Evolutionary conservation across 306 rosid genomes (phyloP), one percentile per base, ranked within the genome.

Genomic region (Cucurbita moschata): DNA sequence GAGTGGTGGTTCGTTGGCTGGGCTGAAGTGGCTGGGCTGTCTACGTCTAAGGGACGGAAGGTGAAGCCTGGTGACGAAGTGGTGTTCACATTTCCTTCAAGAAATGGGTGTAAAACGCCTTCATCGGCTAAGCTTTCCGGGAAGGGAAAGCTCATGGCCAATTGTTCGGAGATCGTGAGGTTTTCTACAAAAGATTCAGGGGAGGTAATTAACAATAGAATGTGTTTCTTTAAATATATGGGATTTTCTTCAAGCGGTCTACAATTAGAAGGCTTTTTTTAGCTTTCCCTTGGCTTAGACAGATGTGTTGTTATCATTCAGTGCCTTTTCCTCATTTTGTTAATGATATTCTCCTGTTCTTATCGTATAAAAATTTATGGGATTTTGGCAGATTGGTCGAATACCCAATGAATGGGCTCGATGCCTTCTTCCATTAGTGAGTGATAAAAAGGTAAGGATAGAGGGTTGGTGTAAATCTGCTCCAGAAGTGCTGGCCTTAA

Each of bases 401-500:
- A 93, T 93, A 83, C 98, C 98, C 0, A 93, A 90, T 10, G 98
- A 90, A 82, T 93, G 98, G 98, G 97, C 90, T 72, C 85, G 97
- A 75, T 88, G 98, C 81, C 81, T 93, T 35, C 86, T 90, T 82
- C 96, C 97, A 8, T 87, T 90, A 39, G 94, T 93, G 85, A 78
- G 94, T 73, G 96, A 90, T 80, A 80, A 69, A 54, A 88, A 90
- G 80, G 86, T 90, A 39, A 87, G 78, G 79, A 79, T 88, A 50
- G 92, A 88, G 54, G 97, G 98, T 23, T 80, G 54, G 49, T 90
- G 96, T 78, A 86, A 88, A 81, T 79, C 72, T 57, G 87, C 92
- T 19, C 96, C 98, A 19, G 85, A 81, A 68, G 85, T 84, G 8
- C 78, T 90, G 83, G 84, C 88, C 73, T 85, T 90, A 46, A 90